A percentile compares a stretch with the other conserved stretches of the same genome.
These are phyloP conservation scores for Cyberlindnera japonica DNA, from an alignment of 805 yeast genomes.

Conservation along the genomic window DNA sequence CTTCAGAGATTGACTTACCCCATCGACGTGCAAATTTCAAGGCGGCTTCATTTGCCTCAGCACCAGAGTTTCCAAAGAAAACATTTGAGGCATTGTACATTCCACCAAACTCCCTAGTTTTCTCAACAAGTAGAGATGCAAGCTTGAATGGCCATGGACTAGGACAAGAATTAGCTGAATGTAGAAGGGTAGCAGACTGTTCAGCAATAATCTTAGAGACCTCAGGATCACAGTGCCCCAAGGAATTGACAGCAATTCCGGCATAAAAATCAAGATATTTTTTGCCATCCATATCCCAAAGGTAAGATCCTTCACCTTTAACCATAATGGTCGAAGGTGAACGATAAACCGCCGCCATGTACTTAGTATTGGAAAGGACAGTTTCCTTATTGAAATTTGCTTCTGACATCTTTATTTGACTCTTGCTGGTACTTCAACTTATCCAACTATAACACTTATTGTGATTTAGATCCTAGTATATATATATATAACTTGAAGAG, in stretches of 20 bases:
- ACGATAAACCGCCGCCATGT: not conserved
- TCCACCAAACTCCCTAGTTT: conserved; percentile 70
- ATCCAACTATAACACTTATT: no score
- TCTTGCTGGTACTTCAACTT: no score
- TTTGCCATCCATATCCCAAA: conserved; percentile 77
- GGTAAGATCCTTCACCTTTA: conserved; percentile 74
- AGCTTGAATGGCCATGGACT: conserved; percentile 82
- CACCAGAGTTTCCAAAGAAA: conserved; percentile 65
- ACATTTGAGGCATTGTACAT: conserved; percentile 78
- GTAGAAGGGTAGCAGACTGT: conserved; percentile 72
- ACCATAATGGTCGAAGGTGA: conserved; percentile 49
- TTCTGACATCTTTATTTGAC: no score
- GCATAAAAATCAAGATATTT: conserved; percentile 88
- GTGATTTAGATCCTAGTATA: no score
- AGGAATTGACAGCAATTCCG: conserved; percentile 94
- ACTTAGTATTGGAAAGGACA: not conserved
- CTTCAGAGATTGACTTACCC: conserved; percentile 53
- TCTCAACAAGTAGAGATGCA: conserved; percentile 62
- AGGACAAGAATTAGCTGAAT: conserved; percentile 80
- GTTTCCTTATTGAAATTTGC: not conserved
- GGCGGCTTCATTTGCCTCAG: conserved; percentile 81
- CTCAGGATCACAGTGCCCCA: conserved; percentile 82
- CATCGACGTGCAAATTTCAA: conserved; percentile 75
- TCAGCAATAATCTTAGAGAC: conserved; percentile 66
- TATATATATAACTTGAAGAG: no score